phyloP scores from a whole-genome alignment of 768 basidiomycete genomes.

The Mycena crocata region DNA sequence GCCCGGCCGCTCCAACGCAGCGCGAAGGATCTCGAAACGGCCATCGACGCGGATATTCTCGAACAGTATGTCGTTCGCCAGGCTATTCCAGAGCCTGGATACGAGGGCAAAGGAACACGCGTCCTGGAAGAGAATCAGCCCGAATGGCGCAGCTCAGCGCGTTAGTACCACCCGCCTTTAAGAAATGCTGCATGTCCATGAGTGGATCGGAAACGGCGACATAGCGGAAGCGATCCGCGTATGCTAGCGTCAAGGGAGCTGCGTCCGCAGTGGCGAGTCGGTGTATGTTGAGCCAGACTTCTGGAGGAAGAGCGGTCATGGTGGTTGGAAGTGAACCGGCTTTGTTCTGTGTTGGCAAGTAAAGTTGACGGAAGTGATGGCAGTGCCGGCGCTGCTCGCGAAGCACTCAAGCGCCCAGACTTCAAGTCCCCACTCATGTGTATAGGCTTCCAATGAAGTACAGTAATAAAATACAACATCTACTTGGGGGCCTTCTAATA shows the following conservation, averaged over 20 bases:
- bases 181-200: conserved; percentile 6
- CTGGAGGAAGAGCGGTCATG: conserved; percentile 15
- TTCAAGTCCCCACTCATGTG: too few species aligned
- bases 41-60: conserved; percentile 18
- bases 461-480: too few species aligned
- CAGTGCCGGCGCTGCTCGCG: too few species aligned
- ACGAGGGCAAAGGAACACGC: conserved; percentile 19
- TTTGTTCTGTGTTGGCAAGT: too few species aligned
- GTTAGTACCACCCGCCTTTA: conserved; percentile 4
- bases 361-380: too few species aligned
- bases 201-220: conserved; percentile 4
- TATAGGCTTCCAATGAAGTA: too few species aligned
- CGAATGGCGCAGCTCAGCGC: too few species aligned
- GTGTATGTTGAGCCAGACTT: conserved; percentile 28
- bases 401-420: too few species aligned
- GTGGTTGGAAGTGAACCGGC: not conserved
- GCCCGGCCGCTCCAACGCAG: not conserved
- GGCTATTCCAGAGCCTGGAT: conserved; percentile 23
- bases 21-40: not conserved
- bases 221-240: conserved; percentile 2
- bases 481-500: too few species aligned
- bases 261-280: conserved; percentile 16
- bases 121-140: not conserved
- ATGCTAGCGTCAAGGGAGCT: conserved; percentile 2
- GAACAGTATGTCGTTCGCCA: conserved; percentile 19